Percentiles rank a stretch among this genome's conserved stretches.
These are phyloP conservation scores for Asterionellopsis glacialis DNA, from an alignment of 108 stramenopile species.

Conservation along the genomic window DNA sequence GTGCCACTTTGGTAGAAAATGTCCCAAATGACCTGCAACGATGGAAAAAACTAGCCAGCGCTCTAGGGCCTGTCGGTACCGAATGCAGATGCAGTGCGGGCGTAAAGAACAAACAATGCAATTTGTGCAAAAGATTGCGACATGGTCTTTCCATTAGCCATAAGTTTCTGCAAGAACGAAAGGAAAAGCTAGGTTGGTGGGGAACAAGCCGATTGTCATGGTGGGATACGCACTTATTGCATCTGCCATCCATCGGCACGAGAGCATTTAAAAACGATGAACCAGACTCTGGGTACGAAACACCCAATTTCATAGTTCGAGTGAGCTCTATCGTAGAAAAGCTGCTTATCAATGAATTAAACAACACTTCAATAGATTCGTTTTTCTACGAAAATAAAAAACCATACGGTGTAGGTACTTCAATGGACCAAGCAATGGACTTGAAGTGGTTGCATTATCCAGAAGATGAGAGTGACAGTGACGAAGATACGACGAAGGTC, in stretches of 20 bases:
- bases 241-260: not conserved
- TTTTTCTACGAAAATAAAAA: too few species aligned
- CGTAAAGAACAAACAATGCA: slow-evolving; percentile 1
- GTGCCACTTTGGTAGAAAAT: slow-evolving; percentile 21
- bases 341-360: not conserved
- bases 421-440: too few species aligned
- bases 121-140: not conserved
- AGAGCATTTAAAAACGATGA: not conserved
- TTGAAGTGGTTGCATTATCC: not conserved
- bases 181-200: slow-evolving; percentile 26
- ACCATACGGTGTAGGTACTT: not conserved
- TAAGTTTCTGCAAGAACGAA: not conserved
- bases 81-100: slow-evolving; percentile 3
- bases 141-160: not conserved
- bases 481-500: not conserved
- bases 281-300: slow-evolving; percentile 5
- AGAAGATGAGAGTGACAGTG: not conserved
- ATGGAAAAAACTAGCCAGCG: slow-evolving; percentile 20
- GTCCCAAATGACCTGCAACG: slow-evolving; percentile 12
- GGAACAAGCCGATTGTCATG: slow-evolving; percentile 1
- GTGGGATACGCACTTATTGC: slow-evolving; percentile 8
- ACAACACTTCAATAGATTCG: not conserved
- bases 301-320: too few species aligned
- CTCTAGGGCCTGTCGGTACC: slow-evolving; percentile 15
- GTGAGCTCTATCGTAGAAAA: not conserved